Conservation (phyloP, 2,329 filamentous ascomycete genomes). For the Pezicula carpinea region DNA sequence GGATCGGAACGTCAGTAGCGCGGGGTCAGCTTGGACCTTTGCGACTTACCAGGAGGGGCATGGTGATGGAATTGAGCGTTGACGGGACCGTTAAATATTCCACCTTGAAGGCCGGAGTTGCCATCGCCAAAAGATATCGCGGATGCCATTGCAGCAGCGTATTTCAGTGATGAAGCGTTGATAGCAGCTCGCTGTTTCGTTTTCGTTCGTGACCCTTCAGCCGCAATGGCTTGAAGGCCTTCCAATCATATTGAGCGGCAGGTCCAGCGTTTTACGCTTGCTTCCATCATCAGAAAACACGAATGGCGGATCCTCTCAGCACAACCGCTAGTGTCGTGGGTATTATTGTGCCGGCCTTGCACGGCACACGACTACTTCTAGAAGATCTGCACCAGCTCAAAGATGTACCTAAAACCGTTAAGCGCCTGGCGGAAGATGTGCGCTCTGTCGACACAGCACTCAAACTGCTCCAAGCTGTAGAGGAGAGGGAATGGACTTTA, state of each 20-base stretch:
- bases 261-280: conserved; percentile 4
- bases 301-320: conserved; percentile 26
- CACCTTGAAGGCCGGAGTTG: conserved; percentile 17
- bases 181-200: conserved; percentile 10
- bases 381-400: conserved; percentile 28
- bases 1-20: conserved; percentile 14
- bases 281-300: conserved; percentile 9
- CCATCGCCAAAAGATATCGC: conserved; percentile 13
- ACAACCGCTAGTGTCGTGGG: conserved; percentile 27
- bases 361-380: conserved; percentile 27
- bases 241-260: conserved; percentile 10
- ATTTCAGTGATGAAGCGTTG: conserved; percentile 9
- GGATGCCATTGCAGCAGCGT: conserved; percentile 13
- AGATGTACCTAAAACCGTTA: conserved; percentile 29
- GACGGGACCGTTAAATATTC: conserved; percentile 16
- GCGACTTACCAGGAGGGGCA: conserved; percentile 17
- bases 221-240: conserved; percentile 10
- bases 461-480: conserved; percentile 23
- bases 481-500: conserved; percentile 28
- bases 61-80: conserved; percentile 16
- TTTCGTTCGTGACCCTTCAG: conserved; percentile 15
- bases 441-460: conserved; percentile 25
- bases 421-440: conserved; percentile 27
- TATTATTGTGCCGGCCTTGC: conserved; percentile 27
- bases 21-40: conserved; percentile 15